Percentiles rank a stretch among this genome's conserved stretches.
Conservation (phyloP, 768 basidiomycete species). For the Lentinus tigrinus region DNA sequence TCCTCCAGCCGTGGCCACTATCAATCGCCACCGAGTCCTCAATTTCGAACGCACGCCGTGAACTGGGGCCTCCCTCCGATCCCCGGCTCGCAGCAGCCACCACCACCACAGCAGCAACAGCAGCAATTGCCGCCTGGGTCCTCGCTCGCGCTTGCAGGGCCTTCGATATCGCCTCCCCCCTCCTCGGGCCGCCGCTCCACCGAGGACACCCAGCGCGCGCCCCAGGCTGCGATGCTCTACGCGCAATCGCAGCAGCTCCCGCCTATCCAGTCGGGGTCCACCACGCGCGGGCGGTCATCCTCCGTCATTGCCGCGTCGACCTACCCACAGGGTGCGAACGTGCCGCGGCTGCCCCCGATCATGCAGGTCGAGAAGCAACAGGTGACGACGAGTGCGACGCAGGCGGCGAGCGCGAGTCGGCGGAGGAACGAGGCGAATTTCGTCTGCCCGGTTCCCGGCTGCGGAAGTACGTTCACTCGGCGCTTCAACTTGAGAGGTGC, state of each 20-base stretch:
- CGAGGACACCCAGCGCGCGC: conserved; percentile 47
- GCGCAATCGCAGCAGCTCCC: conserved; percentile 35
- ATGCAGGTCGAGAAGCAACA: conserved; percentile 91
- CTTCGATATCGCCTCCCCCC: conserved; percentile 21
- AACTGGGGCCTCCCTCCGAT: conserved; percentile 12
- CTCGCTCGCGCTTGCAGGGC: conserved; percentile 43
- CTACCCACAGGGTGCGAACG: conserved; percentile 10
- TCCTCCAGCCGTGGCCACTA: conserved; percentile 18
- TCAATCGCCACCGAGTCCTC: conserved; percentile 7
- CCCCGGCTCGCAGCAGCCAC: not conserved
- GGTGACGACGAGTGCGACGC: conserved; percentile 93
- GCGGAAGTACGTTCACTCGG: conserved; percentile 57
- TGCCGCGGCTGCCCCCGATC: conserved; percentile 75
- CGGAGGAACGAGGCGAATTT: conserved; percentile 91
- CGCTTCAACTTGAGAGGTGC: conserved; percentile 84
- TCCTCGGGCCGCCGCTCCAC: conserved; percentile 32
- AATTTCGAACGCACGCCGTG: conserved; percentile 17
- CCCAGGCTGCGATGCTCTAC: conserved; percentile 55
- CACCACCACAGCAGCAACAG: not conserved
- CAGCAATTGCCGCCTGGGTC: conserved; percentile 33
- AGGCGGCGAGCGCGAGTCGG: conserved; percentile 86
- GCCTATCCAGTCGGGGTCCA: conserved; percentile 9
- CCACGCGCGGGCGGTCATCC: conserved; percentile 11
- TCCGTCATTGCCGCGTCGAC: conserved; percentile 21
- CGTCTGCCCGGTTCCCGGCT: conserved; percentile 44